phyloP scores from a whole-genome alignment of 768 basidiomycete species.

The Auricularia sp. region DNA sequence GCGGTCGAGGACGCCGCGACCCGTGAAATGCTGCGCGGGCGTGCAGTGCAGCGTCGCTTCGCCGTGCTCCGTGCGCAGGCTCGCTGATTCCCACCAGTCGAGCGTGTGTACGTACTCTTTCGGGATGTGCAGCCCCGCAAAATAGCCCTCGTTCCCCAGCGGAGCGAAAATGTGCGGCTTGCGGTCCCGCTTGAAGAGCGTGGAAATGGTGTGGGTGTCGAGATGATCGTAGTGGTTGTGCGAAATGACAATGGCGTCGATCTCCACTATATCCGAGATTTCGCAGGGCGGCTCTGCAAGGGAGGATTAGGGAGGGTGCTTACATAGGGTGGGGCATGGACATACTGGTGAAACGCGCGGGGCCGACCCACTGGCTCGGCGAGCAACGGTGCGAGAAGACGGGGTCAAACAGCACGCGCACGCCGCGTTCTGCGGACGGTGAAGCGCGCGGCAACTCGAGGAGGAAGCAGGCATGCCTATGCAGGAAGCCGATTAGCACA shows the following conservation, averaged over 20 bases:
- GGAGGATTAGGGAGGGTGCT: not conserved
- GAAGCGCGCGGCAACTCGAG: slow-evolving; percentile 34
- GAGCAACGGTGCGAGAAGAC: slow-evolving; percentile 42
- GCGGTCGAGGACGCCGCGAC: slow-evolving; percentile 37
- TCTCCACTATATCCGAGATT: slow-evolving; percentile 45
- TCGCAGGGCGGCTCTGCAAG: slow-evolving; percentile 36
- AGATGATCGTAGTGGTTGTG: slow-evolving; percentile 49
- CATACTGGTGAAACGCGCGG: slow-evolving; percentile 35
- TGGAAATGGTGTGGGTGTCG: slow-evolving; percentile 32
- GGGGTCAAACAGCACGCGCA: slow-evolving; percentile 41
- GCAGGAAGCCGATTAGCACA: not conserved
- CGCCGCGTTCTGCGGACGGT: slow-evolving; percentile 22
- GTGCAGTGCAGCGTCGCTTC: slow-evolving; percentile 45
- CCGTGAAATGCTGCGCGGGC: slow-evolving; percentile 56
- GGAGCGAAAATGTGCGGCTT: slow-evolving; percentile 48
- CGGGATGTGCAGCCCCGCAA: slow-evolving; percentile 31
- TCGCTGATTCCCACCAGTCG: slow-evolving; percentile 54
- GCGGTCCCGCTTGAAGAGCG: slow-evolving; percentile 19
- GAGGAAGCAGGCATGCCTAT: slow-evolving; percentile 38
- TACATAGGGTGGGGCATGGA: slow-evolving; percentile 2
- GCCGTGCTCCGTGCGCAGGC: slow-evolving; percentile 22
- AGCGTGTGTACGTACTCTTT: slow-evolving; percentile 35
- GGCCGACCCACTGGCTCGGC: slow-evolving; percentile 34
- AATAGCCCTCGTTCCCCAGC: slow-evolving; percentile 38
- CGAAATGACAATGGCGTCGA: slow-evolving; percentile 56